phyloP scores from a whole-genome alignment of 1,139 yeast species.

The Lodderomyces oxycetoniae region DNA sequence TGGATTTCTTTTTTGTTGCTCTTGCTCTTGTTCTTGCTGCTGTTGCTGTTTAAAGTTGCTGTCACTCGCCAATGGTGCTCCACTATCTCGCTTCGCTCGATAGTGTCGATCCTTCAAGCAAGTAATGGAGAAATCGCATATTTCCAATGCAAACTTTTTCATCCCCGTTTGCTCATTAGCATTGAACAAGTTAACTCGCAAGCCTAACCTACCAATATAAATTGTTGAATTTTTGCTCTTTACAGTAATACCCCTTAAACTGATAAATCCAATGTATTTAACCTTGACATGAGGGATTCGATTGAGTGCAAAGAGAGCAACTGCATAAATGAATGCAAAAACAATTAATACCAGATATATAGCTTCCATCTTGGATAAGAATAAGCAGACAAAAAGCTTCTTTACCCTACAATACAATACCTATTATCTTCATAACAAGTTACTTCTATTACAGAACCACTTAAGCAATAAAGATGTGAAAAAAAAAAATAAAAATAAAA shows the following conservation, averaged over 20 bases:
- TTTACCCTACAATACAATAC: too few species aligned
- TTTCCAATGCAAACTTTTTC: slow-evolving; percentile 29
- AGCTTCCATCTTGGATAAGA: slow-evolving; percentile 6
- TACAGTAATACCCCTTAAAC: slow-evolving; percentile 28
- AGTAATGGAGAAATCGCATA: slow-evolving; percentile 24
- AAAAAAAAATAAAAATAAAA: too few species aligned
- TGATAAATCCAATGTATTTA: slow-evolving; percentile 36
- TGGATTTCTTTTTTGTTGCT: neutral
- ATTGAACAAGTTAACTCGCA: slow-evolving; percentile 26
- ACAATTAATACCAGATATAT: slow-evolving; percentile 7
- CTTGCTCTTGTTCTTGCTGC: neutral
- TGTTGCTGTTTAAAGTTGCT: neutral
- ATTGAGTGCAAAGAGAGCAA: slow-evolving; percentile 23
- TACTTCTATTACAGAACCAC: too few species aligned
- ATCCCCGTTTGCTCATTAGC: slow-evolving; percentile 24
- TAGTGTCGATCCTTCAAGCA: slow-evolving; percentile 6
- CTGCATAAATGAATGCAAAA: slow-evolving; percentile 17
- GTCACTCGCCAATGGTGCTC: too few species aligned
- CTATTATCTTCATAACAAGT: too few species aligned
- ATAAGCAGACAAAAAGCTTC: too few species aligned
- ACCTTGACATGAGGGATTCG: slow-evolving; percentile 31
- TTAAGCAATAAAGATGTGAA: neutral
- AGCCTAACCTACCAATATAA: slow-evolving; percentile 19
- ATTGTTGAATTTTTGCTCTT: slow-evolving; percentile 17
- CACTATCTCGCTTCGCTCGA: too few species aligned